Conservation (phyloP, 139 green algal species). For the Tetratostichococcus sp. region DNA sequence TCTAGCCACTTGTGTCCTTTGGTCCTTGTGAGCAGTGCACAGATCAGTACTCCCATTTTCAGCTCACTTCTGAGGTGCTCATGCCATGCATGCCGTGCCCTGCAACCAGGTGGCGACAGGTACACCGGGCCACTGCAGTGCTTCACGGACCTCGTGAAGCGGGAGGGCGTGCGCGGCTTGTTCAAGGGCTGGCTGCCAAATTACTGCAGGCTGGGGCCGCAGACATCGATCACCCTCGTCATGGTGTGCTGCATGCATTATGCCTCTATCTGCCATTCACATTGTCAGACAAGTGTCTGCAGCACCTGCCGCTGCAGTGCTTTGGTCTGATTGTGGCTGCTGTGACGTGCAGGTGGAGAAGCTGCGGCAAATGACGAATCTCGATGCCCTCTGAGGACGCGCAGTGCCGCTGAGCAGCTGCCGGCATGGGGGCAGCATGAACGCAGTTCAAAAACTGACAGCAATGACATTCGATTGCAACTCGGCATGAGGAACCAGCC, state of each 20-base stretch:
- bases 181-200: constrained; percentile 58
- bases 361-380: not conserved
- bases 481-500: too few species aligned
- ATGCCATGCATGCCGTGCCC: too few species aligned
- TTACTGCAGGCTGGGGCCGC: constrained; percentile 61
- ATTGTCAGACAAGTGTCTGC: too few species aligned
- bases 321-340: not conserved
- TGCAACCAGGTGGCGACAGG: constrained; percentile 15
- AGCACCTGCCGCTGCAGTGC: too few species aligned
- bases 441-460: too few species aligned
- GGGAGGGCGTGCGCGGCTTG: constrained; percentile 42
- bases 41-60: too few species aligned
- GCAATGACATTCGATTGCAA: too few species aligned
- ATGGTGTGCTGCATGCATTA: constrained; percentile 24
- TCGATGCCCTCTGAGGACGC: not conserved
- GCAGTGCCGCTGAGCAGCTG: not conserved
- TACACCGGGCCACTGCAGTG: constrained; percentile 27
- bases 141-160: constrained; percentile 28
- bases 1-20: too few species aligned
- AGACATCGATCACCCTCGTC: constrained; percentile 72
- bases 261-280: too few species aligned
- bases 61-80: too few species aligned
- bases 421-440: too few species aligned
- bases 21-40: too few species aligned
- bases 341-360: not conserved